Base-by-base conservation (phyloP, 805 yeast species). In the Wickerhamomyces rabaulensis region DNA sequence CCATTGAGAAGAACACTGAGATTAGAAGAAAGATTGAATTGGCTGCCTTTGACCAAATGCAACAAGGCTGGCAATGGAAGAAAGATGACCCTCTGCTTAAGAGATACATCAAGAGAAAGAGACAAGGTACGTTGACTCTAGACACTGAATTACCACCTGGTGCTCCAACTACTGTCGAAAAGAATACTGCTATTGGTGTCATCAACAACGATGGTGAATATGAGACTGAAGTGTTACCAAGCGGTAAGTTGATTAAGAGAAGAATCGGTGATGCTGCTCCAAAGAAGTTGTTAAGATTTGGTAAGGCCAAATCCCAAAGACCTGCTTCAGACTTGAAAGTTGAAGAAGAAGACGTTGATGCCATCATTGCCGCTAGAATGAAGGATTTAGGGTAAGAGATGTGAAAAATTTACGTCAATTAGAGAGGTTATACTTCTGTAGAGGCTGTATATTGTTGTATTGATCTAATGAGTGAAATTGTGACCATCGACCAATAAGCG, bases 61-160 rank as follows among this genome's bases (percentile, higher is more conserved):
- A 75, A 43, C 94, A 87, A 61, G 84, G 95, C 2, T 86, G 95
- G 95, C 75, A 75, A 4, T 80, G 84, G 79, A 70, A 71, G 4
- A 68, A 66, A 44, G 84, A 81, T 47, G 70, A 68, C 33, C 54
- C 69, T 42, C 58, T 68, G 10, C 45, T 52, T 17, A 54, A 47
- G 50, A 49, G 54, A 41, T 44, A 52, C 45, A 45, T 51, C 35
- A 51, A 54, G 46, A 54, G 56, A 45, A 56, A 44, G 44, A 50
- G 63, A 43, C 55, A 57, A 39, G 53, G 54, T 31, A 60, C 61
- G 0, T 31, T 60, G n/a, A 54, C 62, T 0, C 35, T 52, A 10
- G 52, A 71, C 0, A 65, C 66, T 4, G 86, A 80, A 50, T 59
- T 74, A 15, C 76, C 81, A 7, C 80, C 84, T 2, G 75, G 80